Percentiles rank a stretch among this genome's conserved stretches.
These are phyloP conservation scores for Pistacia atlantica DNA, from an alignment of 345 rosid genomes.

Conservation along the genomic window DNA sequence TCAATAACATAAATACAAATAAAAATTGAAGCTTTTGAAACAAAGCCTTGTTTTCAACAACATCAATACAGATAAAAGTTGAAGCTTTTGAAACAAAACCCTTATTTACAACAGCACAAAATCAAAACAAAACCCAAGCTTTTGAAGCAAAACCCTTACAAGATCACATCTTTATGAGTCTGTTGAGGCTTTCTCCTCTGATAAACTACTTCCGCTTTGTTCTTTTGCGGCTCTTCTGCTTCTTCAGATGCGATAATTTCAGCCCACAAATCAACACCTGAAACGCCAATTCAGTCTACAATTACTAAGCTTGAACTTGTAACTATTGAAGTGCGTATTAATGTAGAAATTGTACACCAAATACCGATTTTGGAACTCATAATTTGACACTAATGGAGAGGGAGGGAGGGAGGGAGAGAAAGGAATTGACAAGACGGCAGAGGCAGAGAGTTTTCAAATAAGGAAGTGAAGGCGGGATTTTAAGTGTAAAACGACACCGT, in stretches of 20 bases:
- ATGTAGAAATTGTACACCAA: no score
- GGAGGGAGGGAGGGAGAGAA: background rate
- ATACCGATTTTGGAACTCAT: slow-evolving; percentile 42
- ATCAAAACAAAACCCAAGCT: background rate
- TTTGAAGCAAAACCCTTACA: slow-evolving; percentile 28
- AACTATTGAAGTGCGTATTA: no score
- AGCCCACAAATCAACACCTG: slow-evolving; percentile 55
- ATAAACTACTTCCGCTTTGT: slow-evolving; percentile 42
- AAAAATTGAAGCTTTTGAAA: background rate
- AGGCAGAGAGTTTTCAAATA: background rate
- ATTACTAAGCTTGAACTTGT: no score
- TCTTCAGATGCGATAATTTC: slow-evolving; percentile 43
- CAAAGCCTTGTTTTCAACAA: slow-evolving; percentile 8
- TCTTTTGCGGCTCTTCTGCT: slow-evolving; percentile 17
- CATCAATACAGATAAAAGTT: background rate
- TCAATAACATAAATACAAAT: background rate
- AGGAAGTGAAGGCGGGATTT: slow-evolving; percentile 8
- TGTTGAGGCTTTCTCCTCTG: slow-evolving; percentile 50
- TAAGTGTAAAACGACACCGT: background rate
- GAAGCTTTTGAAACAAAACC: background rate
- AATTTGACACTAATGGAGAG: background rate
- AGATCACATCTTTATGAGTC: slow-evolving; percentile 20
- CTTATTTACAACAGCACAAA: slow-evolving; percentile 5
- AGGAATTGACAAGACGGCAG: background rate
- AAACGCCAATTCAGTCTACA: background rate